Base-by-base conservation (phyloP, 768 basidiomycete species). In the Kwoniella mangroviensis region DNA sequence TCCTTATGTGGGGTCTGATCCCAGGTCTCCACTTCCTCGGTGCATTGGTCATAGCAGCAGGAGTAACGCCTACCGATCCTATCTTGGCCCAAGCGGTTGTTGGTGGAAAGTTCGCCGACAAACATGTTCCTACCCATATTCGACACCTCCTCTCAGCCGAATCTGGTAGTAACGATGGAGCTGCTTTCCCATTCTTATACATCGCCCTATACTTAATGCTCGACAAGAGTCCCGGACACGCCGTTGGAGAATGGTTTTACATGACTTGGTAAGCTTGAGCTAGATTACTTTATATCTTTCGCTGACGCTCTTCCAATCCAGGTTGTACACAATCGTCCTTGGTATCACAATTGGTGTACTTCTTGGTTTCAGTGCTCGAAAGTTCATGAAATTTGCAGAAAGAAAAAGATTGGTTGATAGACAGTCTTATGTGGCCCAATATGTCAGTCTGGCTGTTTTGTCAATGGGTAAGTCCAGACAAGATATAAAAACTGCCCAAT, bases 71-170 rank as follows among this genome's bases (percentile, higher is more conserved):
- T 1, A 99, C 97, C 41, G 94, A 97, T 83, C 94, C 93, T 45
- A 94, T 94, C 80, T 87, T 97, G 61, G 94, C 94, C 0, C 91
- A 93, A 19, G 92, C 94, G 10, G 94, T 94, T 90, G 79, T 90
- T 12, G 96, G 96, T 77, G 96, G 96, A 41, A 95, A 92, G 85
- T 99, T 93, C 85, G 97, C 97, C 2, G 92, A 98, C 82, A 97
- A 98, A 81, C 96, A 98, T 78, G 96, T 98, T 2, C 85, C 85
- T 5, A 83, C 84, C 6, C 90, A 92, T 63, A 86, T 98, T 24
- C 89, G 95, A 59, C 90, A 89, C 24, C 86, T 97, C 53, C 85
- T 97, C 7, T 88, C 91, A 0, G 93, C 92, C 5, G 96, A 98
- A 84, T 90, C 89, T 66, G 96, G 93, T 9, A 93, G 93, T 79